These are phyloP conservation scores for Nannizziopsis barbatae DNA, from an alignment of 2,329 filamentous ascomycete genomes.

Conservation along the genomic window DNA sequence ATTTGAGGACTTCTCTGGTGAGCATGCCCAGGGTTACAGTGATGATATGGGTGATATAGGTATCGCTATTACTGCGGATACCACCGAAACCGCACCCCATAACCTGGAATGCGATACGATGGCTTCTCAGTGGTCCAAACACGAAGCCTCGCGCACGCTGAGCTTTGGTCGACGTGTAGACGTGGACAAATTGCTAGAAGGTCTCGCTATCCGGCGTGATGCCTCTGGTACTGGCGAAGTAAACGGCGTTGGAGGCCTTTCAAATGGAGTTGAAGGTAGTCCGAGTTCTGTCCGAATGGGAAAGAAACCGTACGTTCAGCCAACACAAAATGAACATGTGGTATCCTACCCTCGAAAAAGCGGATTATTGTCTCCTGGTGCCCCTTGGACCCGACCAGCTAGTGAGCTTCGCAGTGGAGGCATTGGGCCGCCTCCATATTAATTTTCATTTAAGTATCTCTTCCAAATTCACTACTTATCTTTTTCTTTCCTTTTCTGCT, in stretches of 20 bases:
- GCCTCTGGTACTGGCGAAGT: not conserved
- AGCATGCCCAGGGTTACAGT: slow-evolving; percentile 3
- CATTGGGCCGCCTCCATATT: slow-evolving; percentile 21
- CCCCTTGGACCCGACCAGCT: slow-evolving; percentile 1
- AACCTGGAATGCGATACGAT: not conserved
- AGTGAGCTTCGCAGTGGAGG: slow-evolving; percentile 11
- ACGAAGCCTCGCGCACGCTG: slow-evolving; percentile 8
- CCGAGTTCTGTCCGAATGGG: not conserved
- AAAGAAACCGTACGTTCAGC: not conserved
- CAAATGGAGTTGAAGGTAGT: not conserved
- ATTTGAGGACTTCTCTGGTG: slow-evolving; percentile 10
- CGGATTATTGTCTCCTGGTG: not conserved
- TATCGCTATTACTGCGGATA: slow-evolving; percentile 9
- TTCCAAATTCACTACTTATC: too few species aligned
- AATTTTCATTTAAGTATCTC: slow-evolving; percentile 6
- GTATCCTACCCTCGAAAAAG: not conserved
- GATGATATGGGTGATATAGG: slow-evolving; percentile 6
- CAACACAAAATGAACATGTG: not conserved
- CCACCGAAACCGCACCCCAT: not conserved
- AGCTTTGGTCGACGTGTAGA: slow-evolving; percentile 21
- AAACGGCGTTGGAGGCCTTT: not conserved
- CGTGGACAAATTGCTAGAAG: slow-evolving; percentile 29
- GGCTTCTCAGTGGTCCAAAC: slow-evolving; percentile 4
- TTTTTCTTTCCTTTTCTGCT: too few species aligned
- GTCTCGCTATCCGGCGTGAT: slow-evolving; percentile 25